Evolutionary conservation across 306 rosid genomes (phyloP).

Genomic region (Castanea sativa): DNA sequence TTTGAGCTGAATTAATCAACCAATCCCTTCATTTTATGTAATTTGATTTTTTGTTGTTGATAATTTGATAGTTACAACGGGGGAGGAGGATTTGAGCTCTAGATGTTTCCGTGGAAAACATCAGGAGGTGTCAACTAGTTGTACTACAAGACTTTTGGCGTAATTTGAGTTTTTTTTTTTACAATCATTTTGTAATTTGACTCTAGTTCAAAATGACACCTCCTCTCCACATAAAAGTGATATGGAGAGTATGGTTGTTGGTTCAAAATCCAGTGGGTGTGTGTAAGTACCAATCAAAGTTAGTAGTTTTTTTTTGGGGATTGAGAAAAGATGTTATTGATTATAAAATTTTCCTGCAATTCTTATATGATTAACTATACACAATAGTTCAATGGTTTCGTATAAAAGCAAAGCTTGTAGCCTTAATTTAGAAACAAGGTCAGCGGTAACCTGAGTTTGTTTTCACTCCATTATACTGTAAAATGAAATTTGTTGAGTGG

Average conservation of each 20-base stretch:
- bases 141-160: too few species aligned
- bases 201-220: neutral
- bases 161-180: too few species aligned
- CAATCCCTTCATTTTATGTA: neutral
- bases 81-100: too few species aligned
- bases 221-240: too few species aligned
- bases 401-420: neutral
- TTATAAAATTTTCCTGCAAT: neutral
- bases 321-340: neutral
- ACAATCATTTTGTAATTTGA: neutral
- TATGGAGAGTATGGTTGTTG: too few species aligned
- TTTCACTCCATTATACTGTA: neutral
- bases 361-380: neutral
- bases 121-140: too few species aligned
- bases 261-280: too few species aligned
- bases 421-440: neutral
- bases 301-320: neutral
- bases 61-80: too few species aligned
- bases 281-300: too few species aligned
- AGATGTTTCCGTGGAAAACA: too few species aligned
- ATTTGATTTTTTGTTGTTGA: neutral
- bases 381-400: neutral
- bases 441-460: neutral
- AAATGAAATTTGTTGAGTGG: neutral
- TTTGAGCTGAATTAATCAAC: conserved; percentile 8